Conservation (phyloP, 2,329 filamentous ascomycete genomes). For the Lachnellula suecica region DNA sequence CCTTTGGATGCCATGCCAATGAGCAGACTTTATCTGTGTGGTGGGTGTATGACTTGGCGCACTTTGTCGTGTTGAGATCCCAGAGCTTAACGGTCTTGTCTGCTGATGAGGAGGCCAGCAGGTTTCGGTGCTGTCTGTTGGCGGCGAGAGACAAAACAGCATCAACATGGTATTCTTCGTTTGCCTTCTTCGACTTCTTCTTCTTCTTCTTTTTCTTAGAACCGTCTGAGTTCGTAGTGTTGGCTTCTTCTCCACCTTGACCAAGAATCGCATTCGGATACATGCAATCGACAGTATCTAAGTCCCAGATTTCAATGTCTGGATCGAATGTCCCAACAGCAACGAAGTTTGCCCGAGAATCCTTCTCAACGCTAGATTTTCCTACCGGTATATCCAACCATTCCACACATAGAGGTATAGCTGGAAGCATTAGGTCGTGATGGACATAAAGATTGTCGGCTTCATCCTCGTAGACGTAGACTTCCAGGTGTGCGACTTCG, state of each 20-base stretch:
- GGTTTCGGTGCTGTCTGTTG: constrained; percentile 90
- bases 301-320: constrained; percentile 97
- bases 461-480: constrained; percentile 95
- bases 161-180: constrained; percentile 91
- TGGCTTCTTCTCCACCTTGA: constrained; percentile 53
- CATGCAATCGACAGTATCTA: constrained; percentile 96
- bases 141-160: constrained; percentile 87
- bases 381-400: constrained; percentile 93
- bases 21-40: constrained; percentile 99
- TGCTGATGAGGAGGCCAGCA: constrained; percentile 91
- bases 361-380: constrained; percentile 60
- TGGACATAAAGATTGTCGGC: constrained; percentile 98
- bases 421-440: constrained; percentile 98
- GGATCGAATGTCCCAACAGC: constrained; percentile 97
- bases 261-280: constrained; percentile 96
- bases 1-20: constrained; percentile 84
- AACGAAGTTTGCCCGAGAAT: constrained; percentile 82
- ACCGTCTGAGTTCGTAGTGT: constrained; percentile 47
- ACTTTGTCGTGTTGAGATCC: constrained; percentile 90
- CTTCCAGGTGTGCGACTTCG: constrained; percentile 92
- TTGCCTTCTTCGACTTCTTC: constrained; percentile 85
- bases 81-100: constrained; percentile 98
- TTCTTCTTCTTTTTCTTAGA: constrained; percentile 82
- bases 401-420: constrained; percentile 91
- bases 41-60: constrained; percentile 92